A percentile compares a stretch with the other conserved stretches of the same genome.
Evolutionary conservation across 163 green algal species (phyloP).

Genomic region (Scenedesmus sp.): DNA sequence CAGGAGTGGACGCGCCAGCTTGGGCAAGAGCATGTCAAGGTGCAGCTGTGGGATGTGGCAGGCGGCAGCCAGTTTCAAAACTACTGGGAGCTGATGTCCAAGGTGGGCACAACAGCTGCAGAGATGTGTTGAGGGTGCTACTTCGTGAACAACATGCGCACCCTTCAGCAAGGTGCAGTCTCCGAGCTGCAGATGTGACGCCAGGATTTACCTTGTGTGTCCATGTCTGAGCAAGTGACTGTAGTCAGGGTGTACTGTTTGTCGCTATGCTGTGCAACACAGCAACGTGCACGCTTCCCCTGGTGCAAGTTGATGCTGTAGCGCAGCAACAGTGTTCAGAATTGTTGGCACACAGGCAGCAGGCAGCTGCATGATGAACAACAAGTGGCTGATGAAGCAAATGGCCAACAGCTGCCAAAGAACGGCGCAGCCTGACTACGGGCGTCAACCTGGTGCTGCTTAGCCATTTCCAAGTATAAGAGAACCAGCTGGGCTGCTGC

Average conservation of each 20-base stretch:
- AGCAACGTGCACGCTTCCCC: neutral
- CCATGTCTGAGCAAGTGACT: no score
- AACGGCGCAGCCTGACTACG: no score
- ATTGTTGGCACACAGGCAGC: neutral
- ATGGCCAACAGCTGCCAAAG: no score
- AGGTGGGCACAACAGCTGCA: slow-evolving; percentile 47
- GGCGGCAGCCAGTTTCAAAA: slow-evolving; percentile 62
- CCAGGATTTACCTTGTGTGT: neutral
- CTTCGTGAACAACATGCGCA: neutral
- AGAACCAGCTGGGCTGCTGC: neutral
- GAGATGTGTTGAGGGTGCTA: neutral
- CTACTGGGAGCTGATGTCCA: slow-evolving; percentile 64
- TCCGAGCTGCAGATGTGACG: neutral
- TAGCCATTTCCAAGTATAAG: neutral
- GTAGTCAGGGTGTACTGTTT: no score
- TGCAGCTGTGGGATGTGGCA: slow-evolving; percentile 76
- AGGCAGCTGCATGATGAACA: neutral
- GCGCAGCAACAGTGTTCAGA: neutral
- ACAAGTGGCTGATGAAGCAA: neutral
- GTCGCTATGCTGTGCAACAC: neutral
- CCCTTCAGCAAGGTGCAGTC: neutral
- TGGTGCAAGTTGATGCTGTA: neutral
- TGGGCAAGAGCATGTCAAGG: slow-evolving; percentile 61
- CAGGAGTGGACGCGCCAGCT: slow-evolving; percentile 64
- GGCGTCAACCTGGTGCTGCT: neutral